Conservation (phyloP, 352 stramenopile species). For the Globisporangium nagaii region DNA sequence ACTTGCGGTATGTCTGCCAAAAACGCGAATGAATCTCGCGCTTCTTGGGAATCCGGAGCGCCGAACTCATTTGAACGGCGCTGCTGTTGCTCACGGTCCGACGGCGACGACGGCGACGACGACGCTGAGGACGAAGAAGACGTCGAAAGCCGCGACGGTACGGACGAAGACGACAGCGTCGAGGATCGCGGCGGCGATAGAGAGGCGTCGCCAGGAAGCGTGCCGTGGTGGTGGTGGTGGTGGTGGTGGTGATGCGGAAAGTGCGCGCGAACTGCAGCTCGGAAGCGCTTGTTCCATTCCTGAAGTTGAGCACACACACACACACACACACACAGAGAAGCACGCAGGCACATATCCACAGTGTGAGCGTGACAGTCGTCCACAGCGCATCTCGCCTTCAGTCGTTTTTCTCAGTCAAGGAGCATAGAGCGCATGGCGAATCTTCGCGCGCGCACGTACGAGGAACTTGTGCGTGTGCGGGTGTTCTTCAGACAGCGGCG, state of each 20-base stretch:
- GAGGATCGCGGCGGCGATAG: background rate
- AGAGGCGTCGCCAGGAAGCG: background rate
- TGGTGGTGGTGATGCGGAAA: background rate
- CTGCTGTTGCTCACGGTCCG: background rate
- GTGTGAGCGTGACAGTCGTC: too few relatives aligned
- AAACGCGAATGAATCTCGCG: background rate
- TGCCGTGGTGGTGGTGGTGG: background rate
- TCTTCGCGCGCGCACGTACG: background rate
- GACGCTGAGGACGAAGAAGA: background rate
- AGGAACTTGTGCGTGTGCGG: conserved; percentile 2
- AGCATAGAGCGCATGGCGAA: background rate
- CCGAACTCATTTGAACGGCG: too few relatives aligned
- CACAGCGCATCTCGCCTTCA: too few relatives aligned
- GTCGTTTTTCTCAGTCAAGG: background rate
- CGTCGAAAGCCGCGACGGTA: background rate
- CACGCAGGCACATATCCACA: background rate
- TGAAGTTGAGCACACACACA: too few relatives aligned
- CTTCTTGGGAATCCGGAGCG: background rate
- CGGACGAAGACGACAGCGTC: background rate
- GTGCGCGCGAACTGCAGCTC: background rate
- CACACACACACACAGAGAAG: background rate
- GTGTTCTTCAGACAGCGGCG: background rate
- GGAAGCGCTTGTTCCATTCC: conserved; percentile 10
- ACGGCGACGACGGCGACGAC: background rate
- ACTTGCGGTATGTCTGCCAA: background rate